Conservation (phyloP, 441 rosid genomes). For the Populus hybrid region DNA sequence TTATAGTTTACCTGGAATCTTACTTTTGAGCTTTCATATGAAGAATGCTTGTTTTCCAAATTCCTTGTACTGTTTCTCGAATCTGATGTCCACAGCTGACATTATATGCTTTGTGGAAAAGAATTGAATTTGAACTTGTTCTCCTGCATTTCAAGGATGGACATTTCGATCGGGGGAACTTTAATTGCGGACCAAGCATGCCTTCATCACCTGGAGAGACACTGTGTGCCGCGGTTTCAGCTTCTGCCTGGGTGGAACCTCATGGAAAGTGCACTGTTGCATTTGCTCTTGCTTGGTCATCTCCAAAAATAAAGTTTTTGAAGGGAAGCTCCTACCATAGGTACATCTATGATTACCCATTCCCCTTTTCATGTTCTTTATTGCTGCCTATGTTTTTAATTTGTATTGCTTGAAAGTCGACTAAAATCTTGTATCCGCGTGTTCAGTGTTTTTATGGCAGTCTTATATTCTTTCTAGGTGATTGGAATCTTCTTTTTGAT, state of each 20-base stretch:
- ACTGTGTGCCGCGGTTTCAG: constrained; percentile 90
- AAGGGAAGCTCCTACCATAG: constrained; percentile 89
- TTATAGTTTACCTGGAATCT: not conserved
- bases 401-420: not conserved
- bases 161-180: constrained; percentile 78
- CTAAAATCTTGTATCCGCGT: not conserved
- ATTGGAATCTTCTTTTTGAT: not conserved
- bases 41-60: not conserved
- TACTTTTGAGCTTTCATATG: not conserved
- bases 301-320: constrained; percentile 83
- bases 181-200: constrained; percentile 59
- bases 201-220: constrained; percentile 86
- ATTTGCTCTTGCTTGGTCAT: constrained; percentile 97
- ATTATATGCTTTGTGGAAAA: not conserved
- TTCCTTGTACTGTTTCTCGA: not conserved
- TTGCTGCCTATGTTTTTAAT: not conserved
- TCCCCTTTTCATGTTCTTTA: not conserved
- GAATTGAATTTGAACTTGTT: not conserved
- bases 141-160: constrained; percentile 60
- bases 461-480: not conserved
- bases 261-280: constrained; percentile 93
- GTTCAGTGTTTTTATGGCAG: not conserved
- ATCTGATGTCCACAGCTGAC: not conserved
- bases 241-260: constrained; percentile 98
- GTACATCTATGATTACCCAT: constrained; percentile 28